A percentile compares a stretch with the other conserved stretches of the same genome.
Conservation (phyloP, 495 filamentous ascomycete species). For the Neurospora intermedia region DNA sequence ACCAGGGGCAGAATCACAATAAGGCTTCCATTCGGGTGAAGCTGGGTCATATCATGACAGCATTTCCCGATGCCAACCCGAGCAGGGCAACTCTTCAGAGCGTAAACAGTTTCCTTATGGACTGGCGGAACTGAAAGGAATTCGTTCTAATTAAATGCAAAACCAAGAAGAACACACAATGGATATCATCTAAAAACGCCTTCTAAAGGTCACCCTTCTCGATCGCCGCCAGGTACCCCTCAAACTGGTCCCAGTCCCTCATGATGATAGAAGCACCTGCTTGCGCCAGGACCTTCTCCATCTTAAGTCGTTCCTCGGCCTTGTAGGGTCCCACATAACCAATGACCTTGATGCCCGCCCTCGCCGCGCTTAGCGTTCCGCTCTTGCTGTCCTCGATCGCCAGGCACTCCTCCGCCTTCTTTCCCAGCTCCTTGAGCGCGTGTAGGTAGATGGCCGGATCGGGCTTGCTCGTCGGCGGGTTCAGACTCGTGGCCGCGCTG, state of each 20-base stretch:
- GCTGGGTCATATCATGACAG: conserved; percentile 67
- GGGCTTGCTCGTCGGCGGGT: conserved; percentile 76
- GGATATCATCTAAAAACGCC: conserved; percentile 1
- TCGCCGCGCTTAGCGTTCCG: conserved; percentile 67
- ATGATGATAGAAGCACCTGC: conserved; percentile 68
- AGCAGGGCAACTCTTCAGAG: conserved; percentile 71
- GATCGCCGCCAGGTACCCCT: conserved; percentile 54
- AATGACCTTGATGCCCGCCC: conserved; percentile 74
- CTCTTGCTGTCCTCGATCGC: conserved; percentile 87
- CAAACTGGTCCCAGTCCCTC: conserved; percentile 79
- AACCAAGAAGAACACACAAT: not conserved
- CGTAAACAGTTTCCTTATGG: conserved; percentile 82
- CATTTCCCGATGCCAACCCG: conserved; percentile 65
- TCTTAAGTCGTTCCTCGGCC: conserved; percentile 57
- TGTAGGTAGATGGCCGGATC: conserved; percentile 87
- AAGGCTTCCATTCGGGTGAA: conserved; percentile 69
- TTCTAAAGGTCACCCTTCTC: conserved; percentile 30
- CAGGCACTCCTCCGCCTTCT: conserved; percentile 64
- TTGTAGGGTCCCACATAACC: conserved; percentile 82
- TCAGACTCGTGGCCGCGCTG: conserved; percentile 71
- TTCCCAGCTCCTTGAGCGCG: conserved; percentile 64
- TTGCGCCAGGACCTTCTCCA: conserved; percentile 57
- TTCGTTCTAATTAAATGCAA: not conserved
- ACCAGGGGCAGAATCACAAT: conserved; percentile 34
- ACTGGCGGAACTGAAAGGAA: conserved; percentile 22